Evolutionary conservation across 331 rosid species (phyloP).

Genomic region (Malus hybrid): DNA sequence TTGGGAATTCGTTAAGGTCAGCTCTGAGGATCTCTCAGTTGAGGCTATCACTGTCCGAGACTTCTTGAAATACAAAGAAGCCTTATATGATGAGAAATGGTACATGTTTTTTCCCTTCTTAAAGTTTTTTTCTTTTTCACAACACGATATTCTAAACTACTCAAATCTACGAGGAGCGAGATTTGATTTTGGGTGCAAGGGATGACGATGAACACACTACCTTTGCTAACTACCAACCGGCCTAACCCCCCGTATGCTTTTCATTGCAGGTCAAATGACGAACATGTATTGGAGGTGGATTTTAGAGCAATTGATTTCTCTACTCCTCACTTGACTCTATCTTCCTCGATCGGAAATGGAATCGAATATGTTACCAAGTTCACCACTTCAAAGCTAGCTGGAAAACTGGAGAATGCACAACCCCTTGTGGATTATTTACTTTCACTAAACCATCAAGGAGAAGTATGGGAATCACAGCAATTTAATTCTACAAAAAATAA

Average conservation of each 20-base stretch:
- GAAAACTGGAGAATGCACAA: slow-evolving; percentile 49
- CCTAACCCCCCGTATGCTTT: not conserved
- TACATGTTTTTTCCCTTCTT: slow-evolving; percentile 2
- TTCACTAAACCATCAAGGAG: slow-evolving; percentile 52
- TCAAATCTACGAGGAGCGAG: not conserved
- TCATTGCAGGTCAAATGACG: slow-evolving; percentile 68
- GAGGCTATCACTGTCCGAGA: slow-evolving; percentile 48
- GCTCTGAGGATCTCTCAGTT: slow-evolving; percentile 59
- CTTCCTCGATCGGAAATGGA: slow-evolving; percentile 90
- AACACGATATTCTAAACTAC: not conserved
- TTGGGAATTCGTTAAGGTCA: slow-evolving; percentile 73
- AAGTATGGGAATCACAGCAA: slow-evolving; percentile 37
- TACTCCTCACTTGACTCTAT: slow-evolving; percentile 54
- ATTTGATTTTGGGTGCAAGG: not conserved
- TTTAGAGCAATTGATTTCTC: slow-evolving; percentile 64
- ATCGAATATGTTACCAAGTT: slow-evolving; percentile 49
- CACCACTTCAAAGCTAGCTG: slow-evolving; percentile 43
- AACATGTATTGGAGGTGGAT: slow-evolving; percentile 74
- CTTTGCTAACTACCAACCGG: not conserved
- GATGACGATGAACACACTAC: not conserved
- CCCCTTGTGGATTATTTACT: slow-evolving; percentile 77
- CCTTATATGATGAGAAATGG: slow-evolving; percentile 55
- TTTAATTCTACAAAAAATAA: not conserved
- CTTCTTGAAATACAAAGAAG: slow-evolving; percentile 62
- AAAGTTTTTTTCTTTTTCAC: not conserved